Conservation (phyloP, 2,329 filamentous ascomycete species). For the Stagonosporopsis tanaceti region DNA sequence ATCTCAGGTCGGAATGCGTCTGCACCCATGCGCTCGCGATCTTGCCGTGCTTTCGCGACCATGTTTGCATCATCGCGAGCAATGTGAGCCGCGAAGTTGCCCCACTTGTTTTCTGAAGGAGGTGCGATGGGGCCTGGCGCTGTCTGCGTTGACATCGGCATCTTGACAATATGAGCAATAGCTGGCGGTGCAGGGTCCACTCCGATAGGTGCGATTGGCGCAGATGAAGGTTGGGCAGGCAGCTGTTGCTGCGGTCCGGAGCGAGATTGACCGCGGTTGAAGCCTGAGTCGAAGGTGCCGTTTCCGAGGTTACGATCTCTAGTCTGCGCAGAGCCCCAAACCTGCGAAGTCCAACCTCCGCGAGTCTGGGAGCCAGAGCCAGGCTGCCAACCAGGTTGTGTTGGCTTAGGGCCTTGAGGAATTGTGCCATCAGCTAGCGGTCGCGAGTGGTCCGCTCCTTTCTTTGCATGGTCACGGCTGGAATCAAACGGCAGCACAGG, state of each 20-base stretch:
- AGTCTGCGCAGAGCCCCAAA: slow-evolving; percentile 75
- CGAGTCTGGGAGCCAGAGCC: slow-evolving; percentile 36
- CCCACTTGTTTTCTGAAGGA: slow-evolving; percentile 42
- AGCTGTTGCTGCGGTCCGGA: slow-evolving; percentile 38
- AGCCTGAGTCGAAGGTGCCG: slow-evolving; percentile 74
- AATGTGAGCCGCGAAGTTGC: slow-evolving; percentile 43
- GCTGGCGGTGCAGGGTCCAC: slow-evolving; percentile 26
- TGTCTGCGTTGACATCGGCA: slow-evolving; percentile 21
- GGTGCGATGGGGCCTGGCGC: slow-evolving; percentile 41
- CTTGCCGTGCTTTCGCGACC: slow-evolving; percentile 34
- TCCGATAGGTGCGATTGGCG: slow-evolving; percentile 35
- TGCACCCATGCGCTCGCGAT: slow-evolving; percentile 38
- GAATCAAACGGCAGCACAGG: slow-evolving; percentile 28
- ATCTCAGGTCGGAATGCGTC: slow-evolving; percentile 44
- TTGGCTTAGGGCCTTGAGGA: slow-evolving; percentile 31
- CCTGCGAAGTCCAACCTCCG: slow-evolving; percentile 58
- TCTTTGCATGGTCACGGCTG: slow-evolving; percentile 30
- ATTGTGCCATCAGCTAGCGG: slow-evolving; percentile 22
- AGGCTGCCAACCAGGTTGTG: slow-evolving; percentile 40
- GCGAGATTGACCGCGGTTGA: slow-evolving; percentile 60
- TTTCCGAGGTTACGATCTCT: slow-evolving; percentile 77
- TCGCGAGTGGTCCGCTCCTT: slow-evolving; percentile 28
- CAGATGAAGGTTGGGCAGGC: slow-evolving; percentile 35
- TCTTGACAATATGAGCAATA: slow-evolving; percentile 27
- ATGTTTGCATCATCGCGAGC: slow-evolving; percentile 39